Evolutionary conservation across 148 eudicot genomes (phyloP).

Genomic region (Pouteria glomerata): DNA sequence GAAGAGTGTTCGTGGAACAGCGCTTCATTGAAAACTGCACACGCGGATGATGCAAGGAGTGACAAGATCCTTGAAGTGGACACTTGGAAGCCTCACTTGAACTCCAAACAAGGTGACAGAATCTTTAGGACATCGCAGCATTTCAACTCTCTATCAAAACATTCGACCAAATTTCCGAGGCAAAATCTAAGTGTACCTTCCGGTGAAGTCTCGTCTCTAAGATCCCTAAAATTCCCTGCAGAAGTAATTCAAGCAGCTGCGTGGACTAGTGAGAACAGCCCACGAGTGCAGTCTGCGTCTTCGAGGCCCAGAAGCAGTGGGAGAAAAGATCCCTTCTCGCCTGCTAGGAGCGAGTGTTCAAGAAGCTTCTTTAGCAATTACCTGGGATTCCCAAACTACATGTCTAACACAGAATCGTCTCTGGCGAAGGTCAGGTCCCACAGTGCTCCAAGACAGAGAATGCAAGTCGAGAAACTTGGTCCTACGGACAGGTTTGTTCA

Average conservation of each 20-base stretch:
- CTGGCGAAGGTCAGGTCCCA: conserved; percentile 68
- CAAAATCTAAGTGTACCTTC: conserved; percentile 40
- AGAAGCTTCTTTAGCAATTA: conserved; percentile 46
- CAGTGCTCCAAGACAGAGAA: conserved; percentile 72
- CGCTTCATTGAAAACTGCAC: conserved; percentile 21
- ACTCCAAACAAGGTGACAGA: conserved; percentile 23
- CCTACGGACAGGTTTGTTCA: conserved; percentile 27
- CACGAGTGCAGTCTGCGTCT: conserved; percentile 33
- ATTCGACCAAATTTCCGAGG: conserved; percentile 32
- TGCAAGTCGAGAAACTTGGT: conserved; percentile 30
- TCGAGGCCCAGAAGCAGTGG: conserved; percentile 51
- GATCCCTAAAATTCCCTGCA: conserved; percentile 37
- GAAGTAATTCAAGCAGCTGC: conserved; percentile 24
- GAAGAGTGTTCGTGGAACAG: conserved; percentile 54
- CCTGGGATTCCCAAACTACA: conserved; percentile 49
- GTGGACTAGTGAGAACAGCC: conserved; percentile 38
- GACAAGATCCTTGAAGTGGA: conserved; percentile 91
- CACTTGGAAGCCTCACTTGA: conserved; percentile 63
- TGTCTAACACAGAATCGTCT: conserved; percentile 72
- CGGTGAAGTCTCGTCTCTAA: conserved; percentile 40
- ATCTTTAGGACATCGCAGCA: conserved; percentile 23
- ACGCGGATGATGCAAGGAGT: conserved; percentile 44
- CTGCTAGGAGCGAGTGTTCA: conserved; percentile 55
- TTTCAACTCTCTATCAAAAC: conserved; percentile 36
- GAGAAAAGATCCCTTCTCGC: conserved; percentile 49